Evolutionary conservation across 139 green algal species (phyloP).

Genomic region (Tetratostichococcus sp.): DNA sequence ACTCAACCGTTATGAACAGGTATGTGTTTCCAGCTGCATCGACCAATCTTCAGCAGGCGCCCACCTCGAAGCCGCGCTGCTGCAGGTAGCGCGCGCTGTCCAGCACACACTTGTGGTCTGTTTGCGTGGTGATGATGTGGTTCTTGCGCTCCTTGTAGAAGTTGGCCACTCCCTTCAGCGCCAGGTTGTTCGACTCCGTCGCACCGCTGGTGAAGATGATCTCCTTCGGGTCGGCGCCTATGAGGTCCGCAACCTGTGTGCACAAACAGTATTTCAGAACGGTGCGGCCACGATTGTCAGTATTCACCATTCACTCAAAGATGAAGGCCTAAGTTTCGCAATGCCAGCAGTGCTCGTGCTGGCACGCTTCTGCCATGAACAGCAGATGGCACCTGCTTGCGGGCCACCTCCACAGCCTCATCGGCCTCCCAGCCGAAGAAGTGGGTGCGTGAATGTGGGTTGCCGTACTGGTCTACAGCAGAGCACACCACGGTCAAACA

Average conservation of each 20-base stretch:
- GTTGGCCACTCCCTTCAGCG: constrained; percentile 91
- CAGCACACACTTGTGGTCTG: constrained; percentile 90
- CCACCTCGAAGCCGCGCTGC: constrained; percentile 74
- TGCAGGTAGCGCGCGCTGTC: constrained; percentile 91
- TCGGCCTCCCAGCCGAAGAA: constrained; percentile 97
- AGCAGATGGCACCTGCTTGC: constrained; percentile 72
- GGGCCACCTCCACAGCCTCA: constrained; percentile 85
- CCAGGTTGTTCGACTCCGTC: constrained; percentile 98
- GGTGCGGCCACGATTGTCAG: too few relatives aligned
- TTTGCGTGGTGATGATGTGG: constrained; percentile 96
- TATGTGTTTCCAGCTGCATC: too few relatives aligned
- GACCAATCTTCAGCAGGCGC: background rate
- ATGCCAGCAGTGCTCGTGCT: too few relatives aligned
- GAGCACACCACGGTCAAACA: too few relatives aligned
- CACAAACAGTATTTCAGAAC: too few relatives aligned
- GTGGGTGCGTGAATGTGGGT: constrained; percentile 96
- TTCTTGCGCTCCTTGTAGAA: constrained; percentile 95
- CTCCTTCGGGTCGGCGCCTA: constrained; percentile 93
- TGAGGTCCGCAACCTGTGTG: constrained; percentile 79
- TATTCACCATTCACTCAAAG: too few relatives aligned
- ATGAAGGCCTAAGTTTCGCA: too few relatives aligned
- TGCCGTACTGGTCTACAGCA: constrained; percentile 95
- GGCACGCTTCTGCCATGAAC: too few relatives aligned
- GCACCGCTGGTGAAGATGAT: constrained; percentile 98
- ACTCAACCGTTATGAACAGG: too few relatives aligned